Evolutionary conservation across 305 asterid species (phyloP).

Genomic region (Andrographis paniculata): DNA sequence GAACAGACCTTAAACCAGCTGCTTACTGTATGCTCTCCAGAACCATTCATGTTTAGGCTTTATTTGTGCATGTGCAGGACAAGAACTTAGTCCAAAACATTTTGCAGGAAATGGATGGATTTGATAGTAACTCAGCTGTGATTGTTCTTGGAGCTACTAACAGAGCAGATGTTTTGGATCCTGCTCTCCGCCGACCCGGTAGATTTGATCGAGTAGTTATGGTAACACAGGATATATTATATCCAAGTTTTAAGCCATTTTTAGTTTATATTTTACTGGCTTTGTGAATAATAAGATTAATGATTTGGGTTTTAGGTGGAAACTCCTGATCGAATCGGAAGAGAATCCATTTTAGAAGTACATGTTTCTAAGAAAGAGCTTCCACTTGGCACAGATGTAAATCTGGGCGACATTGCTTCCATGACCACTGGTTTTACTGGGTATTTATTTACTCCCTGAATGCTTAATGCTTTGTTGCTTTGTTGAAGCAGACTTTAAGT

Average conservation of each 20-base stretch:
- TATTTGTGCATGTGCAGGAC: constrained; percentile 11
- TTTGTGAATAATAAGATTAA: background rate
- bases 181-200: constrained; percentile 98
- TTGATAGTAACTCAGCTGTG: constrained; percentile 97
- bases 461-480: constrained; percentile 15
- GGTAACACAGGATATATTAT: constrained; percentile 35
- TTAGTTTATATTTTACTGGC: background rate
- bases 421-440: constrained; percentile 99
- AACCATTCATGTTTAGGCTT: constrained; percentile 11
- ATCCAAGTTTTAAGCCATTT: constrained; percentile 7
- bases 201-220: constrained; percentile 97
- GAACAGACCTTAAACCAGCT: constrained; percentile 97
- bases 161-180: constrained; percentile 93
- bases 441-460: constrained; percentile 31
- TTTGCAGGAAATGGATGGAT: constrained; percentile 99
- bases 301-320: constrained; percentile 59
- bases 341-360: constrained; percentile 91
- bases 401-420: constrained; percentile 72
- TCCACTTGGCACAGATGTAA: constrained; percentile 81
- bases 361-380: constrained; percentile 92
- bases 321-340: constrained; percentile 92
- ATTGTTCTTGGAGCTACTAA: constrained; percentile 99
- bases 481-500: constrained; percentile 3
- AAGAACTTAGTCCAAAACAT: constrained; percentile 21
- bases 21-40: constrained; percentile 71